Evolutionary conservation across 2,329 filamentous ascomycete genomes (phyloP).

Genomic region (Didymella sp.): DNA sequence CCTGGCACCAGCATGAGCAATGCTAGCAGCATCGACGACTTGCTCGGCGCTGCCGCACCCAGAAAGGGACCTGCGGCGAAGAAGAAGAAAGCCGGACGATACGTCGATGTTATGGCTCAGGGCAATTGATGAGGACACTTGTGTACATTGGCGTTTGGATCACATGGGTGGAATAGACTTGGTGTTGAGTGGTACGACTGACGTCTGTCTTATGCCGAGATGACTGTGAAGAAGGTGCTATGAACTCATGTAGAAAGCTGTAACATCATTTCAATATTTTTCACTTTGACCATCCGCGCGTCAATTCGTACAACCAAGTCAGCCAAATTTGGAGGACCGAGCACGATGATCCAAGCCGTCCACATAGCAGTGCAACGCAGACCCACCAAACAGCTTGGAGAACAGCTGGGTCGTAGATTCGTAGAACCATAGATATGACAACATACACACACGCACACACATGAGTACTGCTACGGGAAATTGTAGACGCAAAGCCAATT

Average conservation of each 20-base stretch:
- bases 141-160: conserved; percentile 6
- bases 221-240: not conserved
- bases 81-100: conserved; percentile 84
- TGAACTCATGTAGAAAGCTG: conserved; percentile 10
- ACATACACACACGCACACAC: not conserved
- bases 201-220: not conserved
- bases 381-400: no score
- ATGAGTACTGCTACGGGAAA: not conserved
- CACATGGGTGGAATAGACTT: not conserved
- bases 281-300: no score
- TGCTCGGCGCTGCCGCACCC: conserved; percentile 76
- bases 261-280: conserved; percentile 4
- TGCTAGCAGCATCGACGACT: conserved; percentile 92
- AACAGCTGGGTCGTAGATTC: no score
- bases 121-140: conserved; percentile 9
- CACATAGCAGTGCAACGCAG: no score
- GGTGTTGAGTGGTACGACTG: not conserved
- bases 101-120: conserved; percentile 86
- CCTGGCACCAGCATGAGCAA: conserved; percentile 85
- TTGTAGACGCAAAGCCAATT: conserved; percentile 21
- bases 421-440: no score
- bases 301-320: no score
- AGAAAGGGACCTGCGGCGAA: conserved; percentile 64
- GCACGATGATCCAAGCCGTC: no score
- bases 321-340: no score